Evolutionary conservation across 441 rosid species (phyloP).

Genomic region (Populus tomentosa): DNA sequence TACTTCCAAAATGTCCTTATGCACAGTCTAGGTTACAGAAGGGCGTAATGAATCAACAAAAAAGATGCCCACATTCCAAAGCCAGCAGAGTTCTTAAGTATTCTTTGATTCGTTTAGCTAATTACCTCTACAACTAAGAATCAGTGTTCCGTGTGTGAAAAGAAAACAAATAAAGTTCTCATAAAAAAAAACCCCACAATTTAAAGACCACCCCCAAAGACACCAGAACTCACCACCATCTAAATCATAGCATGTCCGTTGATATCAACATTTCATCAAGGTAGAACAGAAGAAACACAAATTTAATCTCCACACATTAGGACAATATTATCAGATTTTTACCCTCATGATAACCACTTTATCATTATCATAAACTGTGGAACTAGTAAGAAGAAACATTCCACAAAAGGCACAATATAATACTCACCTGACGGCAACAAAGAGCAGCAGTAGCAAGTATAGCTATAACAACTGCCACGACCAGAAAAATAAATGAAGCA

Average conservation of each 20-base stretch:
- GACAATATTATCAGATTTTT: background rate
- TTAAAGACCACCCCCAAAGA: background rate
- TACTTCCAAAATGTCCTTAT: background rate
- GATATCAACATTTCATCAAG: background rate
- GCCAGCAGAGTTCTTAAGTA: background rate
- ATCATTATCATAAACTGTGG: background rate
- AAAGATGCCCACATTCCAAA: background rate
- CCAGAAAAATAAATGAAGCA: slow-evolving; percentile 47
- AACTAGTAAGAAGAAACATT: background rate
- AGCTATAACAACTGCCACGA: slow-evolving; percentile 46
- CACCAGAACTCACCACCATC: background rate
- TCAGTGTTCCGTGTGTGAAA: background rate
- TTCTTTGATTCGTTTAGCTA: background rate
- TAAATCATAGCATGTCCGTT: background rate
- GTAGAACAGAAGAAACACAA: background rate
- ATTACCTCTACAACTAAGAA: background rate
- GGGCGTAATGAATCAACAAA: background rate
- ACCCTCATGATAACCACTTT: background rate
- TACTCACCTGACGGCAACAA: slow-evolving; percentile 53
- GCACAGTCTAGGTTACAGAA: background rate
- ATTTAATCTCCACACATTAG: background rate
- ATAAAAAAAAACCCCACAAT: background rate
- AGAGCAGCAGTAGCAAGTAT: slow-evolving; percentile 55
- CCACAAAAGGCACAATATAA: background rate
- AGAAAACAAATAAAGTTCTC: background rate